Base-by-base conservation (phyloP, 1,139 yeast species). In the Blastobotrys buckinghamii region DNA sequence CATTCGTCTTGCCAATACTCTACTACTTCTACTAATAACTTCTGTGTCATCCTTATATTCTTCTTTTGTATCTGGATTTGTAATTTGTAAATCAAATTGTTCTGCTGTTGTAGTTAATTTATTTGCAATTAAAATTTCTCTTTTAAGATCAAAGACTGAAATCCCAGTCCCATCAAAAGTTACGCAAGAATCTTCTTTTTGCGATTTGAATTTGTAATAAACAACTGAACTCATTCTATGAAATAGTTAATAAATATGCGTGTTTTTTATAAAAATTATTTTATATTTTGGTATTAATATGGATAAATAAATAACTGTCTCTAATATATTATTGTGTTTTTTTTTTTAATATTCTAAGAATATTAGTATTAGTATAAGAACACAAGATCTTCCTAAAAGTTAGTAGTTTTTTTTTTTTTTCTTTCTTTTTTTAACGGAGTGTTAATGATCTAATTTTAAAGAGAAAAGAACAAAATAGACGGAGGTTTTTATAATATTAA, bases 131-230 rank as follows among this genome's bases (percentile, higher is more conserved):
- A 94, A 84, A 50, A 92, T 89, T 60, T 92, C 97, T 55, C 92
- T 80, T 68, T 94, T 94, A 54, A 92, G 72, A 64, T 92, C 98
- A 70, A 90, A 92, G 12, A 90, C 96, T 10, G 95, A 86, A 48
- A 94, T 81, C 32, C 97, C 97, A 0, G 97, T 90, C 27, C 98
- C 98, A 66, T 94, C 98, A 64, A 92, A 94, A 47, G 84, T 78
- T 42, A 92, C 80, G 42, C 95, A 79, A 1, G 87, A 80, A 42
- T 86, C 82, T 47, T 79, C 82, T 65, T 82, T 84, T 65, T 90
- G 97, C 39, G 96, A 94, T 55, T 81, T 73, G 68, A 92, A 92
- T 65, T 81, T 78, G 65, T 92, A 92, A 65, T 88, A 92, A 26
- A 92, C 85, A 10, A 90, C 87, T 20, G 96, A 87, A 16, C 95